Evolutionary conservation across 1,284 basidiomycete species (phyloP).

Genomic region (Albatrellus sp.): DNA sequence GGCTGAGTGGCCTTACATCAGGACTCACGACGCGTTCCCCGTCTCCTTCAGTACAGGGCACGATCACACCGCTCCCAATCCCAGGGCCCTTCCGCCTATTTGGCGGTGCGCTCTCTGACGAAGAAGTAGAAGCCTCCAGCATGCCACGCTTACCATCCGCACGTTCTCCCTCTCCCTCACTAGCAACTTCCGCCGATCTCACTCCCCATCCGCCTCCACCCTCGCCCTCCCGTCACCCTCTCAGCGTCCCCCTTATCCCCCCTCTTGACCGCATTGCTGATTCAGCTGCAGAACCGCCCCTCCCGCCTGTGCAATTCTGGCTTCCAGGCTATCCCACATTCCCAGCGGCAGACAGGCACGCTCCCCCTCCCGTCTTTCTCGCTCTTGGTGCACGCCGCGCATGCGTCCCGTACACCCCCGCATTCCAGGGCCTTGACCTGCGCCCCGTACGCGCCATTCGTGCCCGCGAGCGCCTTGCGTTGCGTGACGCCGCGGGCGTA

Average conservation of each 20-base stretch:
- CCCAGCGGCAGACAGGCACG: background rate
- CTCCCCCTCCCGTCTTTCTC: slow-evolving; percentile 11
- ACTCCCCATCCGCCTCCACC: background rate
- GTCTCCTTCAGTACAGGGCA: background rate
- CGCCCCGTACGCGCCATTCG: slow-evolving; percentile 11
- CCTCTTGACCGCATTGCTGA: background rate
- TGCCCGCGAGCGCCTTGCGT: slow-evolving; percentile 10
- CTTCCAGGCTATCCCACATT: slow-evolving; percentile 7
- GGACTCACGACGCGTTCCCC: slow-evolving; percentile 3
- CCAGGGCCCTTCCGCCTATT: slow-evolving; percentile 1
- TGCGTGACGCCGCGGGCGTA: slow-evolving; percentile 10
- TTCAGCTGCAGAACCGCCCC: slow-evolving; percentile 2
- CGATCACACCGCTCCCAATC: background rate
- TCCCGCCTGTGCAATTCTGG: slow-evolving; percentile 13
- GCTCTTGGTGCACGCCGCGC: slow-evolving; percentile 12
- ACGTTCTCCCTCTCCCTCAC: slow-evolving; percentile 1
- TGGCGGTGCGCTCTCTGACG: background rate
- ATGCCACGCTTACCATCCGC: background rate
- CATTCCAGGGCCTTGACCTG: slow-evolving; percentile 12
- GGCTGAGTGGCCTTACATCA: background rate
- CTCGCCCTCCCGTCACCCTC: background rate
- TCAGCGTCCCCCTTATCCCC: slow-evolving; percentile 2
- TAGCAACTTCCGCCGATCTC: background rate
- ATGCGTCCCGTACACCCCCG: slow-evolving; percentile 12
- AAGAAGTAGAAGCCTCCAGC: background rate